Conservation (phyloP, 2,329 filamentous ascomycete genomes). For the Talaromyces pinophilus region DNA sequence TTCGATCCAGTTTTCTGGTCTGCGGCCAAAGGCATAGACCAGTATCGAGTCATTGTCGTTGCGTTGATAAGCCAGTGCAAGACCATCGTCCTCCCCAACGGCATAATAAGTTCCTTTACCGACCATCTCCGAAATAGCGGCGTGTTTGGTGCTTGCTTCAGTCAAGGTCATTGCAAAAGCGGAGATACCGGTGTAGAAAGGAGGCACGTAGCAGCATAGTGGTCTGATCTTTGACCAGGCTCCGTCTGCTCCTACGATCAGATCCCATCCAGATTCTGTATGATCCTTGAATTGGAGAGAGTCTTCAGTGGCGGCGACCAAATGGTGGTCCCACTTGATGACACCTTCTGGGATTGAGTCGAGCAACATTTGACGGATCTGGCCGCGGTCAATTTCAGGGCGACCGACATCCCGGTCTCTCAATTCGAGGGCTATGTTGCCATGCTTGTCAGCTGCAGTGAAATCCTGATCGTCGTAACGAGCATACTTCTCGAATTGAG, state of each 20-base stretch:
- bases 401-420: conserved; percentile 20
- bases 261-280: conserved; percentile 28
- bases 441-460: conserved; percentile 27
- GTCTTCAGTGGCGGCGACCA: conserved; percentile 27
- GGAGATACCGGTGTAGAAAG: conserved; percentile 30
- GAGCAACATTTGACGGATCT: conserved; percentile 31
- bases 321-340: conserved; percentile 31
- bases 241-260: conserved; percentile 35
- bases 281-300: conserved; percentile 19
- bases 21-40: conserved; percentile 17
- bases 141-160: conserved; percentile 27
- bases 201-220: conserved; percentile 28
- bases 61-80: conserved; percentile 30
- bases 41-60: conserved; percentile 28
- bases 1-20: conserved; percentile 22
- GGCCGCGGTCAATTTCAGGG: conserved; percentile 33
- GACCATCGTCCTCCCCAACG: conserved; percentile 25
- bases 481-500: conserved; percentile 30
- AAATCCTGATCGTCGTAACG: conserved; percentile 28
- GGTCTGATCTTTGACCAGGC: conserved; percentile 33
- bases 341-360: conserved; percentile 28
- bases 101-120: conserved; percentile 30
- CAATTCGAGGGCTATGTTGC: conserved; percentile 23
- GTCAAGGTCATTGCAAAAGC: conserved; percentile 27
- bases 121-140: conserved; percentile 26